Evolutionary conservation across 176 grass and related monocot genomes (phyloP).

Genomic region (Zea luxurians): DNA sequence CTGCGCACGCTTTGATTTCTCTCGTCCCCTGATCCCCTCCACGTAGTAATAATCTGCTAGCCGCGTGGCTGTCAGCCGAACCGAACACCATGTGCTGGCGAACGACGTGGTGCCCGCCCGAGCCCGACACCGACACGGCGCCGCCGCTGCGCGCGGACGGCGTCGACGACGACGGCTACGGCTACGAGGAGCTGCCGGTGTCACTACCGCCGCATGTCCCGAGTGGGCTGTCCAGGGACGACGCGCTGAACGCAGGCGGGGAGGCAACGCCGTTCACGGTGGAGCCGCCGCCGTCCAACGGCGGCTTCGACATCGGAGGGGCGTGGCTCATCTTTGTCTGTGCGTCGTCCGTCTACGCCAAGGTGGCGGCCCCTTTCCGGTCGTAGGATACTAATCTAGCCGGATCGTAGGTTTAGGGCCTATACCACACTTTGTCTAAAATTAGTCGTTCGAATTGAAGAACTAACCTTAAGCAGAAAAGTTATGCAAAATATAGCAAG

Average conservation of each 20-base stretch:
- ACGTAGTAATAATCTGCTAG: neutral
- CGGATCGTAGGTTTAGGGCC: neutral
- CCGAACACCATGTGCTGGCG: neutral
- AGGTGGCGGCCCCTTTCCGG: neutral
- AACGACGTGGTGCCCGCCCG: neutral
- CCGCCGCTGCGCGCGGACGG: slow-evolving; percentile 26
- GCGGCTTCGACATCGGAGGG: neutral
- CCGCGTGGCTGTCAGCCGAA: neutral
- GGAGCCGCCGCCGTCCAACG: neutral
- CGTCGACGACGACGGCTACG: neutral
- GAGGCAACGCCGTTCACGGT: neutral
- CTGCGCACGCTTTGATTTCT: neutral
- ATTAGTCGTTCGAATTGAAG: too few species aligned
- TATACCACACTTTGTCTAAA: too few species aligned
- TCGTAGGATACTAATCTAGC: neutral
- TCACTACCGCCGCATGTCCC: slow-evolving; percentile 8
- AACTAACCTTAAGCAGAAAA: too few species aligned
- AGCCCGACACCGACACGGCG: neutral
- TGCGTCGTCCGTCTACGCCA: neutral
- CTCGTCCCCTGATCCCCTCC: neutral
- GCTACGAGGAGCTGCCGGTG: slow-evolving; percentile 29
- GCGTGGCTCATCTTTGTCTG: neutral
- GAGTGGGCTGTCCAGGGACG: slow-evolving; percentile 13
- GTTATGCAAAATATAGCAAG: too few species aligned
- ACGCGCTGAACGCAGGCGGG: neutral